A percentile compares a stretch with the other conserved stretches of the same genome.
Conservation (phyloP, 2,329 filamentous ascomycete species). For the Phaeosphaeriaceae sp. region DNA sequence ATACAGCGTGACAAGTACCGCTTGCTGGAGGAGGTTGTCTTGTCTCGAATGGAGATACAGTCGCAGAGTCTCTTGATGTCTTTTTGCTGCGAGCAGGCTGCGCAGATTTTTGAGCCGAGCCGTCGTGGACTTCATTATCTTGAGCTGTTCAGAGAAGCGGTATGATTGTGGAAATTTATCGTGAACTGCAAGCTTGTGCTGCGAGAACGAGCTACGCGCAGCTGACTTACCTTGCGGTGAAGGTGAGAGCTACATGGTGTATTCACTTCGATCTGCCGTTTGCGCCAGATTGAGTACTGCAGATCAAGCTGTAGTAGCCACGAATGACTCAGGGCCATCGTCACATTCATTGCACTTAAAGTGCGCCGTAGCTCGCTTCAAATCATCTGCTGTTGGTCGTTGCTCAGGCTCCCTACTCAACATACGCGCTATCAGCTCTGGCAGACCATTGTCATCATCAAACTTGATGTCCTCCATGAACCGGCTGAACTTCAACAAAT, state of each 20-base stretch:
- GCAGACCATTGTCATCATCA: too few species aligned
- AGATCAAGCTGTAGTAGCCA: background rate
- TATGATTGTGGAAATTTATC: background rate
- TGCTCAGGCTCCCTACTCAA: background rate
- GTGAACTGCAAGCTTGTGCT: too few species aligned
- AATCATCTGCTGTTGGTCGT: background rate
- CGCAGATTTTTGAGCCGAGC: constrained; percentile 7
- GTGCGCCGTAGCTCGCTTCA: background rate
- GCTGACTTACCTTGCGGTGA: background rate
- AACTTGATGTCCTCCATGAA: too few species aligned
- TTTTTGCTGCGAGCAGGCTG: background rate
- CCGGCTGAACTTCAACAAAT: background rate
- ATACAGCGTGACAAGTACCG: constrained; percentile 19
- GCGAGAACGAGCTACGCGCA: background rate
- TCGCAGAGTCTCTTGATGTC: constrained; percentile 7
- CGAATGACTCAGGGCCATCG: background rate
- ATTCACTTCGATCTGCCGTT: background rate
- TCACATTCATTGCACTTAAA: background rate
- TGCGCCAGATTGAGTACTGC: background rate
- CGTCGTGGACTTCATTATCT: background rate
- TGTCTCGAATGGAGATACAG: constrained; percentile 8
- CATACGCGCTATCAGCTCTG: background rate
- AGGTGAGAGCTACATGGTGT: background rate
- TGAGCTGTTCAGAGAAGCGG: background rate
- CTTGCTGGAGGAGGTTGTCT: constrained; percentile 8